Conservation (phyloP, 176 grass and related monocot species). For the Triticum dicoccoides region DNA sequence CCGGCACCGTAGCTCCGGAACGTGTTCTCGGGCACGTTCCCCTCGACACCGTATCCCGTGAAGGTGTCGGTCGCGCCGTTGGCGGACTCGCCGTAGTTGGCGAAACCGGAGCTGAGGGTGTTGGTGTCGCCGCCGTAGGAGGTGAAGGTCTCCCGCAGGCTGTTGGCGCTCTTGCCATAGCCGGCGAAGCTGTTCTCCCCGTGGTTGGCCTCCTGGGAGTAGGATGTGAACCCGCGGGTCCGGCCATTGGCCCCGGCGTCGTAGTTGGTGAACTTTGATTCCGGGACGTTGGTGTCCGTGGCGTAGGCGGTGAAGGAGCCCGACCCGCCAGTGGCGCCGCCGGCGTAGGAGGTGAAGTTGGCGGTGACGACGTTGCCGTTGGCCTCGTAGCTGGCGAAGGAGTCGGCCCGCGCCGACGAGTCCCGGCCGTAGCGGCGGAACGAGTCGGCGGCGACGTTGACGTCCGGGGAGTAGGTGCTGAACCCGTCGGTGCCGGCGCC, state of each 20-base stretch:
- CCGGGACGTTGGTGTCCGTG: slow-evolving; percentile 51
- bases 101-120: slow-evolving; percentile 54
- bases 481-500: slow-evolving; percentile 42
- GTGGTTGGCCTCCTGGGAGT: slow-evolving; percentile 57
- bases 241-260: slow-evolving; percentile 52
- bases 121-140: slow-evolving; percentile 67
- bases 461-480: slow-evolving; percentile 47
- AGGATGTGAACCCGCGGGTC: slow-evolving; percentile 40
- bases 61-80: slow-evolving; percentile 81
- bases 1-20: slow-evolving; percentile 63
- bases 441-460: slow-evolving; percentile 57
- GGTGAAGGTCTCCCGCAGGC: slow-evolving; percentile 54
- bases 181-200: slow-evolving; percentile 54
- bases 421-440: slow-evolving; percentile 71
- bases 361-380: slow-evolving; percentile 72
- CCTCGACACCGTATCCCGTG: slow-evolving; percentile 44
- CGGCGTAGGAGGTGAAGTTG: slow-evolving; percentile 82
- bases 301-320: slow-evolving; percentile 57
- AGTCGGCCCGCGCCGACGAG: slow-evolving; percentile 28
- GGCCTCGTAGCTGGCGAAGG: slow-evolving; percentile 54
- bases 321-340: slow-evolving; percentile 47
- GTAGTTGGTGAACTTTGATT: slow-evolving; percentile 70
- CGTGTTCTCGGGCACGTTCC: slow-evolving; percentile 60
- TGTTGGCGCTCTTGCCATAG: slow-evolving; percentile 55
- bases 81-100: slow-evolving; percentile 58